These are phyloP conservation scores for Nepenthes gracilis DNA, from an alignment of 148 eudicot species.

Conservation along the genomic window DNA sequence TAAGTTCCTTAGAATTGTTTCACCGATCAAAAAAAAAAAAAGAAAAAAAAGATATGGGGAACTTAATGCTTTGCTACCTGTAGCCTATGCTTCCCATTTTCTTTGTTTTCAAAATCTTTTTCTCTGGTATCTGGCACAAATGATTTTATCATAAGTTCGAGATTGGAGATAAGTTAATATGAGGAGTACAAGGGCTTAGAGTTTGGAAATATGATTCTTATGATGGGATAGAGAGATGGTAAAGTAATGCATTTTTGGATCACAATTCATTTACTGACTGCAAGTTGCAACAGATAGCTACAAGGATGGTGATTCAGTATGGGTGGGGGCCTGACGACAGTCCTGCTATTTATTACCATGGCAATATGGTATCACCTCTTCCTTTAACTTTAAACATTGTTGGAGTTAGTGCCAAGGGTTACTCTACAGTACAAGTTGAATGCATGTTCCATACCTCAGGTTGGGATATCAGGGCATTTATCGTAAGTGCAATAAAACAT, in stretches of 20 bases:
- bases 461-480: no score
- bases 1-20: neutral
- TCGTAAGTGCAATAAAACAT: no score
- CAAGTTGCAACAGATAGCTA: slow-evolving; percentile 64
- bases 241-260: neutral
- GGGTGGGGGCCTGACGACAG: slow-evolving; percentile 93
- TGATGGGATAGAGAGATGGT: no score
- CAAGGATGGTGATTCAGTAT: slow-evolving; percentile 84
- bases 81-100: neutral
- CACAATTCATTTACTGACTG: neutral
- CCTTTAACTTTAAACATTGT: slow-evolving; percentile 2
- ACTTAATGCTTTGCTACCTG: neutral
- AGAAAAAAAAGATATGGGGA: neutral
- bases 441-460: neutral
- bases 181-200: no score
- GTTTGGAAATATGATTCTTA: no score
- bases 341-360: slow-evolving; percentile 70
- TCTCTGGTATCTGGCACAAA: no score
- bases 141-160: no score
- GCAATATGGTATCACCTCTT: slow-evolving; percentile 51
- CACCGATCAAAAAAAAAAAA: neutral
- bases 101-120: no score
- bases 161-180: no score
- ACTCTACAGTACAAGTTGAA: neutral
- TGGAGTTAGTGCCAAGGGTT: no score